phyloP scores from a whole-genome alignment of 129 eudicot species.

The Escallonia rubra region DNA sequence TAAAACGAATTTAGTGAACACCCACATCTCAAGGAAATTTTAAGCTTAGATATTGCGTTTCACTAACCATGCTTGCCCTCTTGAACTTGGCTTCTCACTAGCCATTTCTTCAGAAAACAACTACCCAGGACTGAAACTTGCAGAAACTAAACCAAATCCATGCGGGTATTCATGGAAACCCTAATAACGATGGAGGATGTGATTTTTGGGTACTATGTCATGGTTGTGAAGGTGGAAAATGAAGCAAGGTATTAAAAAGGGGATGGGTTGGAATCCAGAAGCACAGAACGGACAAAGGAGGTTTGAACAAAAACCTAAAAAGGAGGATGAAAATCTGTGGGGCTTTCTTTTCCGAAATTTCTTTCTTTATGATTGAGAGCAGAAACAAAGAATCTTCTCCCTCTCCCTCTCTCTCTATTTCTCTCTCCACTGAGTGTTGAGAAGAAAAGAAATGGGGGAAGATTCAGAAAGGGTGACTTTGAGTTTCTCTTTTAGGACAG shows the following conservation, averaged over 20 bases:
- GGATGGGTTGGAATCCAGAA: constrained; percentile 15
- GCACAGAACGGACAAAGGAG: constrained; percentile 28
- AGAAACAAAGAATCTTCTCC: constrained; percentile 19
- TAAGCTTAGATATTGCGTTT: not conserved
- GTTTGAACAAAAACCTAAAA: constrained; percentile 17
- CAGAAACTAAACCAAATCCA: not conserved
- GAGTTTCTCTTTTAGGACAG: constrained; percentile 12
- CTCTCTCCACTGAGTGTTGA: not conserved
- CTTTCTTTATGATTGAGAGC: constrained; percentile 17
- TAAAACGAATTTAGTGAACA: not conserved
- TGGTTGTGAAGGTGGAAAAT: not conserved
- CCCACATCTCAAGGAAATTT: not conserved
- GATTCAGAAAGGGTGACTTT: constrained; percentile 6
- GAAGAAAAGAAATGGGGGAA: not conserved
- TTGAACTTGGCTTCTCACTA: constrained; percentile 50
- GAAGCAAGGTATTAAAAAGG: constrained; percentile 3
- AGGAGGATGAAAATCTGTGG: constrained; percentile 6
- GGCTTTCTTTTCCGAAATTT: constrained; percentile 8
- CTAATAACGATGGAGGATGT: too few relatives aligned
- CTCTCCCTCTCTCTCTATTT: constrained; percentile 1
- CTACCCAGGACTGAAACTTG: not conserved
- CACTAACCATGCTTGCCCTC: constrained; percentile 81
- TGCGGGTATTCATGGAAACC: not conserved
- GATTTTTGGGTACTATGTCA: too few relatives aligned
- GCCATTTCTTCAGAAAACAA: constrained; percentile 31